Evolutionary conservation across 1,284 basidiomycete genomes (phyloP), one percentile per base, ranked within the genome.

Genomic region (Paramarasmius palmivorus): DNA sequence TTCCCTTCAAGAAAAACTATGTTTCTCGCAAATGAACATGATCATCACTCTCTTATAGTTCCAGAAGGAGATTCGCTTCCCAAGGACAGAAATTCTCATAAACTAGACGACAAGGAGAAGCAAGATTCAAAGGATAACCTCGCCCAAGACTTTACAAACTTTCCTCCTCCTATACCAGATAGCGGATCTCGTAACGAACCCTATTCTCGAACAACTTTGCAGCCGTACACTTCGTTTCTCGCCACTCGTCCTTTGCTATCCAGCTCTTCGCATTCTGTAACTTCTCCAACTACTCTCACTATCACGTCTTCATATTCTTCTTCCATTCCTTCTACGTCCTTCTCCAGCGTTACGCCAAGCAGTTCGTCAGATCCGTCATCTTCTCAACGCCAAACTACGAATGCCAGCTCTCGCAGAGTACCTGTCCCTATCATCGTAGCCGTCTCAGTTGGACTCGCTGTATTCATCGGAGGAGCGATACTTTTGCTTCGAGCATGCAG

Each of bases 391-490:
- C 47, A 60, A 51, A 10, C 25, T 32, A 12, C 34, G 22, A 12
- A 58, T 49, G 48, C 56, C 55, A 48, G 68, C 60, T 50, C 65
- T 29, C 52, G 45, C 35, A 50, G 69, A 60, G 56, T 71, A 59
- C 68, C 73, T 65, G 63, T 72, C 55, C 67, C 75, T 1, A 68
- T 77, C 22, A 77, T 86, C 53, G 76, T 87, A n/a, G 68, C 81
- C 20, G 71, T 89, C 20, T 73, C 81, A 35, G 69, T 86, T 36
- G 83, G 87, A 8, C 78, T 81, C 34, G 73, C 72, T 4, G 72
- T 84, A 56, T 68, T 86, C 6, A 67, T 90, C 19, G 66, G 83
- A 4, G 78, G 78, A n/a, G 65, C 84, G 47, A 70, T 79, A 55
- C 62, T 86, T 48, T 55, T 80, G n/a, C 60, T 76, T 57, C 79